Evolutionary conservation across 768 basidiomycete genomes (phyloP), one percentile per base, ranked within the genome.

Genomic region (Mrakia hoshinonis): DNA sequence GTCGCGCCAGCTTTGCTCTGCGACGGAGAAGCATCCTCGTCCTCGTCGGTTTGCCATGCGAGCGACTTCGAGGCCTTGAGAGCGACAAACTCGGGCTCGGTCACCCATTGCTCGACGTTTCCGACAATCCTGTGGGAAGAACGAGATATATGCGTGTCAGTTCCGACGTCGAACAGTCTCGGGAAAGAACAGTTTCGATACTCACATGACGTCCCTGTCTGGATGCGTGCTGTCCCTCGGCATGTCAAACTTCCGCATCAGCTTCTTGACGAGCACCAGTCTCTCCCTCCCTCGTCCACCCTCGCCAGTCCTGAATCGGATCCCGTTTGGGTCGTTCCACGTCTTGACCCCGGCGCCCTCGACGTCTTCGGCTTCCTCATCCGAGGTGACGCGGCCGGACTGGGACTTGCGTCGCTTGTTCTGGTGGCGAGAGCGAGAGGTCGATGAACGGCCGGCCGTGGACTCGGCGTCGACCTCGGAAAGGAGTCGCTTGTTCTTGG

Each of bases 41-140:
- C 70, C 6, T 72, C 65, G 29, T 72, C 70, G n/a, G 63, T 43
- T 55, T 72, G 70, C 70, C 70, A 72, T 2, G 65, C 65, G n/a
- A 72, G 66, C 5, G 43, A 39, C 15, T 48, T 46, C n/a, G 47
- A 38, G 18, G 65, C 70, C 48, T 72, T 72, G 55, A 72, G 70
- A 65, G 48, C 46, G 7, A 54, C 43, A 34, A 72, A 72, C 64
- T 67, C 65, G 0, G 64, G 29, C 34, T 67, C 70, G 13, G 43
- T 72, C 2, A 72, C 70, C 70, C 70, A 72, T 6, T 51, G 65
- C 58, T 72, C 65, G 31, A 72, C 34, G 34, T 39, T 65, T 1
- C 63, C 65, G 29, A 55, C 29, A 64, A 72, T 72, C 22, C 54
- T 68, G 26, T 29, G 31, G 51, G 31, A 34, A 34, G 49, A 39